phyloP scores from a whole-genome alignment of 1,284 basidiomycete genomes.

The Sporisorium graminicola region DNA sequence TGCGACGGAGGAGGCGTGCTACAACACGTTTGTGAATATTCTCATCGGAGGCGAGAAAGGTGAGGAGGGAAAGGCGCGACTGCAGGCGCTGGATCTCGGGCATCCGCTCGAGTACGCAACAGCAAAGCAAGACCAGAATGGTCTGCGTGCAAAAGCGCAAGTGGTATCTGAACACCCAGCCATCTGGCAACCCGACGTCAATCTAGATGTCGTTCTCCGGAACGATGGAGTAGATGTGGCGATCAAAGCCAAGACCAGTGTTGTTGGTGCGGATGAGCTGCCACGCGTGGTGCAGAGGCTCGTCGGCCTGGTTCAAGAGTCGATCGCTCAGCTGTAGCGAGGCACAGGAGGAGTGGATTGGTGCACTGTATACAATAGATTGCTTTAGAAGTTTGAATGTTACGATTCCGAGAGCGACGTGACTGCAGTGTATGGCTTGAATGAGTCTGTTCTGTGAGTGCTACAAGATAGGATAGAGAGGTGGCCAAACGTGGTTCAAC shows the following conservation, averaged over 20 bases:
- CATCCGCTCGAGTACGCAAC: conserved; percentile 26
- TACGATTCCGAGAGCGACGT: no score
- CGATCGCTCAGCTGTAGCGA: conserved; percentile 15
- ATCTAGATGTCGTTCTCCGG: conserved; percentile 29
- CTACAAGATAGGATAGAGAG: no score
- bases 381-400: no score
- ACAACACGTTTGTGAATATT: conserved; percentile 54
- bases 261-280: conserved; percentile 3
- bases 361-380: not conserved
- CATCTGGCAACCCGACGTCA: conserved; percentile 36
- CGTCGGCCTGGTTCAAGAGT: not conserved
- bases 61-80: no score
- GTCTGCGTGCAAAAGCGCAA: not conserved
- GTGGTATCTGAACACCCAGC: conserved; percentile 10
- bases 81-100: conserved; percentile 27
- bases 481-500: no score
- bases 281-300: conserved; percentile 1
- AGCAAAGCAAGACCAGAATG: not conserved
- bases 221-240: conserved; percentile 16
- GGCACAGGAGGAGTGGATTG: not conserved
- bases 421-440: no score
- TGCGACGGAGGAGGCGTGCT: conserved; percentile 19
- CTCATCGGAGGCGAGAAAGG: conserved; percentile 8
- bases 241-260: conserved; percentile 21
- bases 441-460: no score